Evolutionary conservation across 1,284 basidiomycete genomes (phyloP).

Genomic region (Lentinula novae-zelandiae): DNA sequence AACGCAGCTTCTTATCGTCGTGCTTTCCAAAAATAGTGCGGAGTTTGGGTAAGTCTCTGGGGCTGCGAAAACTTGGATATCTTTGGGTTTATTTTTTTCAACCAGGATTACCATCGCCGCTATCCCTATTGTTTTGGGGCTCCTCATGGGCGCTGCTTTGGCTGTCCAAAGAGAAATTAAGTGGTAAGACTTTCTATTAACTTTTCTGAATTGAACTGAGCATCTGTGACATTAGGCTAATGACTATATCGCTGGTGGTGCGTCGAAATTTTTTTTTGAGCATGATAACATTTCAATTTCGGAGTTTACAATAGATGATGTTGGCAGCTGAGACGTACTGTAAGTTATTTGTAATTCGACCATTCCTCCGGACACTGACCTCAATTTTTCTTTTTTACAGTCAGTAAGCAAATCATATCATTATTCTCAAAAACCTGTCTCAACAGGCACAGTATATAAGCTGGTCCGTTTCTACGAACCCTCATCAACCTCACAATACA

Average conservation of each 20-base stretch:
- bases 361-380: not conserved
- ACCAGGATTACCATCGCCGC: constrained; percentile 63
- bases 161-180: constrained; percentile 79
- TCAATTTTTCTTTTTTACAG: constrained; percentile 27
- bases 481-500: constrained; percentile 47
- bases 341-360: constrained; percentile 30
- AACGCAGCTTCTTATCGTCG: constrained; percentile 67
- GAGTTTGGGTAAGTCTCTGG: constrained; percentile 54
- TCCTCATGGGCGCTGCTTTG: constrained; percentile 62
- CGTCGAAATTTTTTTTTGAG: not conserved
- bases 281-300: constrained; percentile 59
- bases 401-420: constrained; percentile 39
- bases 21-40: constrained; percentile 54
- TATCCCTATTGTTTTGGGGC: constrained; percentile 71
- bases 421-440: not conserved
- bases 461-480: constrained; percentile 75
- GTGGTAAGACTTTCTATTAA: constrained; percentile 40
- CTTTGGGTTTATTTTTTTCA: not conserved
- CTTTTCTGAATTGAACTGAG: not conserved
- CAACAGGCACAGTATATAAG: constrained; percentile 59
- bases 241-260: constrained; percentile 13
- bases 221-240: constrained; percentile 8
- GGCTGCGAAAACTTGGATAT: not conserved
- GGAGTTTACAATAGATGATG: constrained; percentile 54
- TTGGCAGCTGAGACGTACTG: constrained; percentile 71